Conservation (phyloP, 768 basidiomycete species). For the Boletus vermiculosoides region DNA sequence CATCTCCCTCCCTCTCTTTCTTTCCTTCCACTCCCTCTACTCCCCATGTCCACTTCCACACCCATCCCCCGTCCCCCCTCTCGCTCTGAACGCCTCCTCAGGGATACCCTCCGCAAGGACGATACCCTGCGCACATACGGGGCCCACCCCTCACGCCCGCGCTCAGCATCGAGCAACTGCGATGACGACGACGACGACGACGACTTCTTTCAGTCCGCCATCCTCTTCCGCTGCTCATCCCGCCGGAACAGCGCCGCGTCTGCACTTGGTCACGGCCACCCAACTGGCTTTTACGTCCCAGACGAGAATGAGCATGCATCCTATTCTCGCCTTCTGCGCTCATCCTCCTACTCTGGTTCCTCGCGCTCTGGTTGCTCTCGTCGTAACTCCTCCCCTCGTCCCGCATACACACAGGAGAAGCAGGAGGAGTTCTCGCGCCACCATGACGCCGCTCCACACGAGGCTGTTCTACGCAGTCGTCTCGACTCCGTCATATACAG, state of each 20-base stretch:
- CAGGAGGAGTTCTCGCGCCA: constrained; percentile 21
- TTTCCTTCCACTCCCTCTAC: constrained; percentile 12
- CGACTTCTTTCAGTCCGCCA: constrained; percentile 29
- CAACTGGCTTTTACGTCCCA: constrained; percentile 33
- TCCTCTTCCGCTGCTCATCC: constrained; percentile 25
- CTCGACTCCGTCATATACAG: constrained; percentile 52
- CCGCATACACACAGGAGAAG: constrained; percentile 17
- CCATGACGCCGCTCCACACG: constrained; percentile 44
- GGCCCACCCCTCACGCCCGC: constrained; percentile 21
- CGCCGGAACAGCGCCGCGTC: constrained; percentile 24
- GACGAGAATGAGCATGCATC: constrained; percentile 29
- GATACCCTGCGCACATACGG: constrained; percentile 36
- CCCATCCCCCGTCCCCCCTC: constrained; percentile 40
- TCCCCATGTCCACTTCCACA: constrained; percentile 13
- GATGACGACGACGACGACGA: constrained; percentile 27
- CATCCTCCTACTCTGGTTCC: constrained; percentile 29
- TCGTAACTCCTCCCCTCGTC: constrained; percentile 14
- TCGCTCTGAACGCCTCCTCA: constrained; percentile 54
- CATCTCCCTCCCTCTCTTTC: background rate
- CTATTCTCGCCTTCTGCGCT: constrained; percentile 25
- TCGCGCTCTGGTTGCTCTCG: constrained; percentile 26
- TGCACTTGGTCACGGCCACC: constrained; percentile 5
- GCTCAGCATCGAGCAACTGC: constrained; percentile 26
- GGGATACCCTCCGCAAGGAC: constrained; percentile 55
- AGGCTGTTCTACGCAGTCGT: constrained; percentile 51